Evolutionary conservation across 768 basidiomycete species (phyloP), one percentile per base, ranked within the genome.

Genomic region (Psilocybe sp.): DNA sequence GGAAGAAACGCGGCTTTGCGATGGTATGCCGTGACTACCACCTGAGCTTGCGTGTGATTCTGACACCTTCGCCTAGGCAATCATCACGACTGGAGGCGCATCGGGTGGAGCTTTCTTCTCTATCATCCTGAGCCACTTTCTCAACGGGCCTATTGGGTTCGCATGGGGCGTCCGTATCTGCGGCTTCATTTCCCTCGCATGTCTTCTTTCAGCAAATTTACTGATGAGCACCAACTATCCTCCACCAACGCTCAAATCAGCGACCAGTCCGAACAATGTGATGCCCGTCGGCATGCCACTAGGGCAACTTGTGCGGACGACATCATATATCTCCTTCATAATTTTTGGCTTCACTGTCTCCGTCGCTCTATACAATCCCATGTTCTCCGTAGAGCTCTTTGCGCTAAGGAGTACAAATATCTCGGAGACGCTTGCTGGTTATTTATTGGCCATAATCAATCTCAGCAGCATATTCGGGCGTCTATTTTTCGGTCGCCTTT

Each of bases 1-100:
- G 20, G 37, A 46, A 46, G 46, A 46, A 16, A 23, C 33, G 46
- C 12, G 46, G 46, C 15, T 46, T 46, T 46, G 46, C 46, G 23
- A 46, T 46, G 46, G 46, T 46, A 20, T n/a, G 46, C n/a, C 7
- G 32, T 7, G 23, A 28, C 23, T n/a, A 43, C 12, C 13, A n/a
- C 19, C 23, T 43, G 18, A 10, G 11, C 9, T 14, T 7, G 18
- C 41, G 14, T 23, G 5, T 28, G 5, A 13, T 23, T 19, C 19
- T n/a, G 10, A 23, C 8, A 20, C 10, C 5, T 23, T 28, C 23
- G 16, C 3, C 9, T 15, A 43, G 41, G 41, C 16, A 43, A 43
- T 43, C 16, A 43, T 43, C 41, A 43, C 41, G 23, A 43, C 41
- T 32, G 41, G 41, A 43, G 41, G 41, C n/a, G 41, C 41, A 3